These are phyloP conservation scores for Trichoderma aggressivum DNA, from an alignment of 2,329 filamentous ascomycete genomes.

Conservation along the genomic window DNA sequence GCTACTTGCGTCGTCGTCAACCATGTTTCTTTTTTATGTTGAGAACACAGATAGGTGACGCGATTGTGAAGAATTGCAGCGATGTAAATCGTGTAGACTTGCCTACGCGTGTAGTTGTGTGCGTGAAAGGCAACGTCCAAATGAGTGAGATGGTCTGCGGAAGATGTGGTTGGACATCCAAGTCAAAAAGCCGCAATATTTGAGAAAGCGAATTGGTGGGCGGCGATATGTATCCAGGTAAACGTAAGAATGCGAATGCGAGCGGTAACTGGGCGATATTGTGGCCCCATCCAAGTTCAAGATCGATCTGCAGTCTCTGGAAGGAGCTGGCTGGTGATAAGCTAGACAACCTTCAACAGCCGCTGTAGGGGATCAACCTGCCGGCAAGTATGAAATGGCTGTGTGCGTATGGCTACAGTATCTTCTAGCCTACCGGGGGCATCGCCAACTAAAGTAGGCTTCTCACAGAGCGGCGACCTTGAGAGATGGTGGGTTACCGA, in stretches of 20 bases:
- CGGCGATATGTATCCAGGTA: not conserved
- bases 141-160: not conserved
- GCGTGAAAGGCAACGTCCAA: not conserved
- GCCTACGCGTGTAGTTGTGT: not conserved
- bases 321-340: not conserved
- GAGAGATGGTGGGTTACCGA: not conserved
- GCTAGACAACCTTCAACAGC: not conserved
- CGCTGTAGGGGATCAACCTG: not conserved
- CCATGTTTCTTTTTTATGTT: not conserved
- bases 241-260: not conserved
- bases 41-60: not conserved
- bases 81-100: not conserved
- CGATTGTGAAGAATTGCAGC: not conserved
- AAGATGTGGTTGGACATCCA: not conserved
- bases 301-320: not conserved
- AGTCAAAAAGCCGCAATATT: not conserved
- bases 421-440: conserved; percentile 15
- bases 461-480: conserved; percentile 1
- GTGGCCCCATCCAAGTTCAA: not conserved
- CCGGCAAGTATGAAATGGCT: not conserved
- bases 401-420: not conserved
- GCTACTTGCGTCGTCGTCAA: conserved; percentile 12
- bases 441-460: conserved; percentile 19
- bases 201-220: not conserved
- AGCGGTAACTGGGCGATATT: not conserved